Base-by-base conservation (phyloP, 495 filamentous ascomycete species). In the Ascodesmis nigricans region DNA sequence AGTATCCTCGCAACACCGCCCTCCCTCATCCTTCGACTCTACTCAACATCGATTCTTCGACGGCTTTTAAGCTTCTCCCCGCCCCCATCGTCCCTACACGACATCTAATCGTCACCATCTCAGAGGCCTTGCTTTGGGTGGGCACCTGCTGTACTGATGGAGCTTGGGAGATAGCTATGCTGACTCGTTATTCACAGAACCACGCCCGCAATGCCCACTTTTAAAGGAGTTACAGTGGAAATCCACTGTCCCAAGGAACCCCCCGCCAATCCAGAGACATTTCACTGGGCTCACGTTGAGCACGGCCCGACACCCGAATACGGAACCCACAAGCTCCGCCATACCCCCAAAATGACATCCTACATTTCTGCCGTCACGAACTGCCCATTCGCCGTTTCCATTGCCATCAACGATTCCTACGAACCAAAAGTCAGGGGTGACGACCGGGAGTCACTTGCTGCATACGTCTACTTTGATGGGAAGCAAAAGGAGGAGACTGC, bases 381-480 rank as follows among this genome's bases (percentile, higher is more conserved):
- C 32, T 83, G 75, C 54, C 73, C 80, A 31, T 99, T 99, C 52
- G 84, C 84, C 37, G 71, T 99, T 38, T 93, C 83, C 7, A 91
- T 99, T 49, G 93, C 87, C 1, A 72, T 99, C 26, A 65, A 93
- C n/a, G 66, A 63, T 27, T 79, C 82, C 1, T 99, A 99, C 53
- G 71, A 79, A 38, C 76, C 84, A 2, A 70, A 76, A 31, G 92
- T 93, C 49, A 87, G 95, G 56, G 93, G 90, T 1, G 47, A 50
- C 15, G 47, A 50, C 11, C 37, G 47, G 29, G 47, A 50, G 35
- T 49, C 44, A 13, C 79, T 99, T 35, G 87, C 87, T 11, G 87
- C 87, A 8, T 99, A 99, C 50, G 93, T 99, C 38, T 95, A 95
- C 59, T 99, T 99, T 48, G 87, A 99, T 54, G 87, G 87, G 8